phyloP scores from a whole-genome alignment of 441 rosid genomes.

The Pelargonium myrrhifolium region DNA sequence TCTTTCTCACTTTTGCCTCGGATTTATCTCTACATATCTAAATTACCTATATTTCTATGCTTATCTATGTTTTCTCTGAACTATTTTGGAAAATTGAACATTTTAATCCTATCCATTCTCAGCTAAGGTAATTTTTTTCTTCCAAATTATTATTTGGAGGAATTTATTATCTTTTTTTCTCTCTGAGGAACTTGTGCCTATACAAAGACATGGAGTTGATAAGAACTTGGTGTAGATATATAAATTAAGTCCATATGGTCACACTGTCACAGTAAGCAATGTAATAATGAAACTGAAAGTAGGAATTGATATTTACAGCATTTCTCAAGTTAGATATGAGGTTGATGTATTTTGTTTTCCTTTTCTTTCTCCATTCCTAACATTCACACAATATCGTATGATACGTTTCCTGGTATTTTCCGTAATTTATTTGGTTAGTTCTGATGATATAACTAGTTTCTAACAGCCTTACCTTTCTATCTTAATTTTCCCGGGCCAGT shows the following conservation, averaged over 20 bases:
- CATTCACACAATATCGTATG: too few relatives aligned
- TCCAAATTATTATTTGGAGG: background rate
- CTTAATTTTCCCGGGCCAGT: background rate
- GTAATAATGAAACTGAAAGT: background rate
- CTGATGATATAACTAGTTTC: background rate
- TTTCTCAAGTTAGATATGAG: background rate
- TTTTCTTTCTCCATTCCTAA: background rate
- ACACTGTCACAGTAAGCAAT: background rate
- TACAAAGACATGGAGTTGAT: too few relatives aligned
- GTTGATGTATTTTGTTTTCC: background rate
- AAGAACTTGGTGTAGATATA: too few relatives aligned
- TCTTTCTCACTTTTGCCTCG: background rate
- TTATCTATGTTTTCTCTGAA: background rate
- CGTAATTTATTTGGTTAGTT: background rate
- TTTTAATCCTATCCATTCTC: background rate
- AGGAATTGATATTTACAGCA: background rate
- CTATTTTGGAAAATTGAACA: background rate
- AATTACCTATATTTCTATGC: background rate
- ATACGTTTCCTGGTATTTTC: background rate
- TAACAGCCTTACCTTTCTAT: background rate
- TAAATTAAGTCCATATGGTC: background rate
- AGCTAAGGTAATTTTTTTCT: background rate
- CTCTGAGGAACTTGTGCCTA: too few relatives aligned
- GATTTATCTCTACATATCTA: background rate
- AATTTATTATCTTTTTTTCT: background rate